Evolutionary conservation across 106 monocot genomes (phyloP).

Genomic region (Agapanthus africanus): DNA sequence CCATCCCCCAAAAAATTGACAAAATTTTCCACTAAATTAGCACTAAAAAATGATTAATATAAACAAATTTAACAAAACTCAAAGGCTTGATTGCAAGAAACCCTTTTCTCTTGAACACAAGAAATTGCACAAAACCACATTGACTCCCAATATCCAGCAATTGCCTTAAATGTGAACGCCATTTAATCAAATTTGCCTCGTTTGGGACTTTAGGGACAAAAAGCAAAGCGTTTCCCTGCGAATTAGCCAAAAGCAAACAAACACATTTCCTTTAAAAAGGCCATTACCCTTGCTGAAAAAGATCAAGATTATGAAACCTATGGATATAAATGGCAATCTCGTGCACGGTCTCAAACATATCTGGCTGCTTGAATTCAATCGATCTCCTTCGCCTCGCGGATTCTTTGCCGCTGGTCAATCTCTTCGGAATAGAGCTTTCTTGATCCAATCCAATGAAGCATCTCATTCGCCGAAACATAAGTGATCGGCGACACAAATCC

Average conservation of each 20-base stretch:
- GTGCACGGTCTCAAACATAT: constrained; percentile 82
- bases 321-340: constrained; percentile 95
- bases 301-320: constrained; percentile 96
- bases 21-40: background rate
- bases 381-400: constrained; percentile 13
- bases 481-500: constrained; percentile 9
- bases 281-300: constrained; percentile 94
- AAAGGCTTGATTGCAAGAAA: background rate
- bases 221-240: too few species aligned
- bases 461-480: constrained; percentile 50
- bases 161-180: too few species aligned
- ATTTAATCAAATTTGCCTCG: too few species aligned
- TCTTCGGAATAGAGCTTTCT: constrained; percentile 20
- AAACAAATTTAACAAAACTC: too few species aligned
- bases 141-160: background rate
- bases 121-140: background rate
- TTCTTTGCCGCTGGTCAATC: constrained; percentile 16
- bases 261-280: background rate
- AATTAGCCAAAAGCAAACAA: background rate
- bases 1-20: too few species aligned
- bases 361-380: constrained; percentile 44
- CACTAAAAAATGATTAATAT: background rate
- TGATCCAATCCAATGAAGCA: constrained; percentile 31
- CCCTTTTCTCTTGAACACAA: background rate
- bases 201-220: too few species aligned